phyloP scores from a whole-genome alignment of 306 rosid genomes.

The Casuarina equisetifolia region DNA sequence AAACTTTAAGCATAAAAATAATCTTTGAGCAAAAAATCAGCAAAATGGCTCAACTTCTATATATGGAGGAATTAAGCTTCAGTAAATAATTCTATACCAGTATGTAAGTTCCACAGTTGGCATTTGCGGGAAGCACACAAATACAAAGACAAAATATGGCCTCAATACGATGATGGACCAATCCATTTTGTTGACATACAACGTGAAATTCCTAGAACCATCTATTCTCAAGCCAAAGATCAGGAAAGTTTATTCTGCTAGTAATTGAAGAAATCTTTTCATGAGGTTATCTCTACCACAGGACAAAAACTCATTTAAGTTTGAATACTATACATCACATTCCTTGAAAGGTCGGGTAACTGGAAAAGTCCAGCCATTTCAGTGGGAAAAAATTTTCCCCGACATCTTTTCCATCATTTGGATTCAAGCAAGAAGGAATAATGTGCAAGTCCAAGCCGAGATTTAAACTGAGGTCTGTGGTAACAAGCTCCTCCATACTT shows the following conservation, averaged over 20 bases:
- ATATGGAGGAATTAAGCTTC: neutral
- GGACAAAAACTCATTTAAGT: neutral
- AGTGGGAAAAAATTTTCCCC: neutral
- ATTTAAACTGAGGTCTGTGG: neutral
- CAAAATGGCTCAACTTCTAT: neutral
- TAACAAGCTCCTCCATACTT: neutral
- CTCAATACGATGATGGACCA: neutral
- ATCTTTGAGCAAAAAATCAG: neutral
- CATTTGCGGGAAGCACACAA: neutral
- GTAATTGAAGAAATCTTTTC: neutral
- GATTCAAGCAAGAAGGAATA: neutral
- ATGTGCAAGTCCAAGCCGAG: neutral
- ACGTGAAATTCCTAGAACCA: neutral
- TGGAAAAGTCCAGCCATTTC: neutral
- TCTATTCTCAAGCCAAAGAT: neutral
- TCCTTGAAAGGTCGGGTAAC: neutral
- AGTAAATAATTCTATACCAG: neutral
- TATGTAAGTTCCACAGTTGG: neutral
- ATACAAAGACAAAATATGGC: neutral
- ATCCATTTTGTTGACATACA: neutral
- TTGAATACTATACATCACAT: neutral
- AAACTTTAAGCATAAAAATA: neutral
- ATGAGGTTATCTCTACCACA: neutral
- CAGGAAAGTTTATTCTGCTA: neutral
- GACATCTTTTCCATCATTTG: neutral